phyloP scores from a whole-genome alignment of 2,329 filamentous ascomycete genomes.

The Calonectria multiphialidica region DNA sequence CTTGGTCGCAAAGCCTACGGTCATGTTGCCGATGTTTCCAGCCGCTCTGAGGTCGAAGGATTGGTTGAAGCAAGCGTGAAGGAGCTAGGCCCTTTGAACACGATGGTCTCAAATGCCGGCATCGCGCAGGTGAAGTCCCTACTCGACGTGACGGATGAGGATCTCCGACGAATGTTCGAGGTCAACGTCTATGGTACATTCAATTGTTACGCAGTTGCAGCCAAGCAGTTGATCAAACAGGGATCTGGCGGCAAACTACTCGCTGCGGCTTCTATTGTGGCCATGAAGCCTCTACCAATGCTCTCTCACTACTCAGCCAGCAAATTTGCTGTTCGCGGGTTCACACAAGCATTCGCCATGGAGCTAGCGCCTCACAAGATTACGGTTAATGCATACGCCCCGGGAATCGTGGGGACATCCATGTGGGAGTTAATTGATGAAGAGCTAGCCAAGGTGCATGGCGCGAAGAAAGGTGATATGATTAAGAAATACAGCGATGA shows the following conservation, averaged over 20 bases:
- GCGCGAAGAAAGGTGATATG: slow-evolving; percentile 63
- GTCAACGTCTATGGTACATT: slow-evolving; percentile 76
- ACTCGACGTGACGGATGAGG: slow-evolving; percentile 68
- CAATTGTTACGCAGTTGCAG: slow-evolving; percentile 73
- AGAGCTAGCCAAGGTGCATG: slow-evolving; percentile 58
- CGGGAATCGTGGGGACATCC: slow-evolving; percentile 74
- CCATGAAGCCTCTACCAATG: slow-evolving; percentile 69
- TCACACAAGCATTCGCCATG: slow-evolving; percentile 76
- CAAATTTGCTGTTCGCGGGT: slow-evolving; percentile 76
- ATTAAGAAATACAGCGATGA: slow-evolving; percentile 67
- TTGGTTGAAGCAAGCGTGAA: slow-evolving; percentile 65
- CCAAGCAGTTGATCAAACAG: slow-evolving; percentile 74
- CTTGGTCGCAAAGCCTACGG: slow-evolving; percentile 66
- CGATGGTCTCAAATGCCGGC: slow-evolving; percentile 71
- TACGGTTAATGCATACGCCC: slow-evolving; percentile 75
- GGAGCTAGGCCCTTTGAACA: slow-evolving; percentile 63
- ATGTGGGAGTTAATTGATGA: slow-evolving; percentile 80
- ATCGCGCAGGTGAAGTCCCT: slow-evolving; percentile 69
- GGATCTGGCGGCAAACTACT: slow-evolving; percentile 65
- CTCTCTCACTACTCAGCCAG: slow-evolving; percentile 73
- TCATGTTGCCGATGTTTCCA: slow-evolving; percentile 72
- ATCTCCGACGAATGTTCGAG: slow-evolving; percentile 70
- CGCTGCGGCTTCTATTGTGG: slow-evolving; percentile 67
- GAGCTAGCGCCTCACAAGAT: slow-evolving; percentile 74
- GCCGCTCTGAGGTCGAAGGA: slow-evolving; percentile 59